Conservation (phyloP, 139 green algal genomes). For the Yamagishiella unicocca region DNA sequence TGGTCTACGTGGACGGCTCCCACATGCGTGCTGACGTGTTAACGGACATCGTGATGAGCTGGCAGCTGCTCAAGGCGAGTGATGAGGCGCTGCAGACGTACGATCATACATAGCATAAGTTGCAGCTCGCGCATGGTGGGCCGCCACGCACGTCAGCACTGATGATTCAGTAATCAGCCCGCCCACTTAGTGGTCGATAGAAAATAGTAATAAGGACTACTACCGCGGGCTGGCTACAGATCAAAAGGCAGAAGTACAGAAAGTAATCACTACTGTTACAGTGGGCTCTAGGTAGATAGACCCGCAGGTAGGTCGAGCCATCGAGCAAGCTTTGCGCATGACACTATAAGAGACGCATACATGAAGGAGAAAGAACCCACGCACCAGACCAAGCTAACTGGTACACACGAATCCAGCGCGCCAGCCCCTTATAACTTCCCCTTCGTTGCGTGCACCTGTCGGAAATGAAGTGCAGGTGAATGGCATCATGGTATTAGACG, state of each 20-base stretch:
- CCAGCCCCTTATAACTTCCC: background rate
- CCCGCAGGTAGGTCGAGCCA: background rate
- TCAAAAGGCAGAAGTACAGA: too few species aligned
- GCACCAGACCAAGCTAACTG: background rate
- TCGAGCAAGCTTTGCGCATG: background rate
- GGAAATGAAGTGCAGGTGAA: background rate
- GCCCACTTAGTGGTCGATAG: background rate
- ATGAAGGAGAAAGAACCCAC: background rate
- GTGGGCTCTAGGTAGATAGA: too few species aligned
- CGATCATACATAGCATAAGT: background rate
- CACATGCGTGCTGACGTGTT: conserved; percentile 35
- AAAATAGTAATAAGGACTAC: background rate
- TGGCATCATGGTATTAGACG: conserved; percentile 39
- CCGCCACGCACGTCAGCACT: background rate
- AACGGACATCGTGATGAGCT: conserved; percentile 17
- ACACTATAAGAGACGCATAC: background rate
- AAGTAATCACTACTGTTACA: too few species aligned
- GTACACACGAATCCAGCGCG: background rate
- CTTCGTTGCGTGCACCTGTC: background rate
- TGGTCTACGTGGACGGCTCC: conserved; percentile 28
- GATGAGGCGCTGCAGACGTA: background rate
- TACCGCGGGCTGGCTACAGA: background rate
- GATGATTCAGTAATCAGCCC: background rate
- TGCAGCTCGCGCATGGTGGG: background rate
- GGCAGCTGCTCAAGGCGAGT: conserved; percentile 32